Evolutionary conservation across 1,284 basidiomycete genomes (phyloP).

Genomic region (Puccinia brachypodii): DNA sequence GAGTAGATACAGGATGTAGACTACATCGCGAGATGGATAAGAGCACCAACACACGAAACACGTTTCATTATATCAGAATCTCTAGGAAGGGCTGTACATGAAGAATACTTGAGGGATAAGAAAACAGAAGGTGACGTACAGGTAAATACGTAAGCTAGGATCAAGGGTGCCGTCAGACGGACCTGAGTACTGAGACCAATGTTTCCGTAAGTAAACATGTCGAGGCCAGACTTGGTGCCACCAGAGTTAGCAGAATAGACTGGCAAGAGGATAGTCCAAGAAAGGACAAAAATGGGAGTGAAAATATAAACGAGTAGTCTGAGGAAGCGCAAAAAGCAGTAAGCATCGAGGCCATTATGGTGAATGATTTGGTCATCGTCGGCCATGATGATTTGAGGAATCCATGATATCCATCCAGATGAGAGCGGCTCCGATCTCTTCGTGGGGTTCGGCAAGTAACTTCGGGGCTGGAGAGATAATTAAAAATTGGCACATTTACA

Average conservation of each 20-base stretch:
- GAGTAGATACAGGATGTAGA: slow-evolving; percentile 81
- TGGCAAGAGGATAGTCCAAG: slow-evolving; percentile 64
- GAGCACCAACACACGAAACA: background rate
- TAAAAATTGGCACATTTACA: background rate
- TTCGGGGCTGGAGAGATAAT: slow-evolving; percentile 27
- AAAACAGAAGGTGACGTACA: slow-evolving; percentile 60
- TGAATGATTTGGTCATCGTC: slow-evolving; percentile 55
- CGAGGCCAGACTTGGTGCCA: slow-evolving; percentile 65
- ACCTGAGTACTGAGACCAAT: slow-evolving; percentile 62
- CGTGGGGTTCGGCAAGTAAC: slow-evolving; percentile 34
- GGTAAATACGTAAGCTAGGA: slow-evolving; percentile 73
- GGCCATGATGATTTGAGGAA: slow-evolving; percentile 56
- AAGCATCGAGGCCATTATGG: slow-evolving; percentile 86
- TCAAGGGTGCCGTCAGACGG: slow-evolving; percentile 73
- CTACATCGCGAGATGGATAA: slow-evolving; percentile 57
- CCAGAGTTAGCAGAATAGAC: slow-evolving; percentile 61
- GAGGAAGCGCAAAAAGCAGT: slow-evolving; percentile 86
- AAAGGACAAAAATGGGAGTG: slow-evolving; percentile 51
- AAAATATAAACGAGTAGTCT: slow-evolving; percentile 64
- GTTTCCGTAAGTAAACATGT: slow-evolving; percentile 79
- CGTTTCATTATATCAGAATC: background rate
- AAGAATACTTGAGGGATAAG: background rate
- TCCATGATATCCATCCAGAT: slow-evolving; percentile 57
- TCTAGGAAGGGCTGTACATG: no score
- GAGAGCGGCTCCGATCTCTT: slow-evolving; percentile 57